Evolutionary conservation across 2,329 filamentous ascomycete species (phyloP), one percentile per base, ranked within the genome.

Genomic region (Microcyclosporella mali): DNA sequence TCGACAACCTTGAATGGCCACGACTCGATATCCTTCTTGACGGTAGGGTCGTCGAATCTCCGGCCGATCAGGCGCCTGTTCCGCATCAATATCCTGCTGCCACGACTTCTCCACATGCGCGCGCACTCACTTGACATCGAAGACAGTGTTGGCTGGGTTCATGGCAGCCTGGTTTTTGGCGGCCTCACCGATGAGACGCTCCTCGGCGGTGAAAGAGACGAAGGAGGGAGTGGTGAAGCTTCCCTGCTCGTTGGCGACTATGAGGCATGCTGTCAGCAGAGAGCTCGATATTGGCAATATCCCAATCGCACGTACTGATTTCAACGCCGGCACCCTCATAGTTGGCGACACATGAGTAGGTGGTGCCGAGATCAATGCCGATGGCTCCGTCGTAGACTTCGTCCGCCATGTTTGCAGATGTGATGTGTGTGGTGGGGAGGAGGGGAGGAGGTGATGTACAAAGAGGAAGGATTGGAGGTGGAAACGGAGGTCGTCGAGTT

Each of bases 131-230:
- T 97, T 98, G 81, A 95, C 86, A 74, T 98, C 92, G 76, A 97
- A 98, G 74, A 98, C 80, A 62, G 92, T 98, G 79, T 97, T 97
- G 68, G 73, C 72, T 53, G 92, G 92, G 86, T 98, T 98, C 88
- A 97, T 95, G 66, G 92, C 90, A 67, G 90, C 92, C 82, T 95
- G 89, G 80, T 98, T 98, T 86, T 97, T 98, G 67, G 92, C 92
- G 50, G 92, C 90, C 81, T 97, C 92, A 78, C 92, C 92, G 67
- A 97, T 97, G 75, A 98, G 77, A 73, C 92, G 89, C 81, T 98
- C 92, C 78, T 95, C 88, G 65, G 90, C 84, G 69, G 88, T 95
- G 82, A 98, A 98, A 63, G 88, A 94, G 68, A 98, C 92, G 79
- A 95, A 98, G 45, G 92, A 97, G 59, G 92, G 92, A 55, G 92